phyloP scores from a whole-genome alignment of 805 yeast genomes.

The Spathaspora arborariae region DNA sequence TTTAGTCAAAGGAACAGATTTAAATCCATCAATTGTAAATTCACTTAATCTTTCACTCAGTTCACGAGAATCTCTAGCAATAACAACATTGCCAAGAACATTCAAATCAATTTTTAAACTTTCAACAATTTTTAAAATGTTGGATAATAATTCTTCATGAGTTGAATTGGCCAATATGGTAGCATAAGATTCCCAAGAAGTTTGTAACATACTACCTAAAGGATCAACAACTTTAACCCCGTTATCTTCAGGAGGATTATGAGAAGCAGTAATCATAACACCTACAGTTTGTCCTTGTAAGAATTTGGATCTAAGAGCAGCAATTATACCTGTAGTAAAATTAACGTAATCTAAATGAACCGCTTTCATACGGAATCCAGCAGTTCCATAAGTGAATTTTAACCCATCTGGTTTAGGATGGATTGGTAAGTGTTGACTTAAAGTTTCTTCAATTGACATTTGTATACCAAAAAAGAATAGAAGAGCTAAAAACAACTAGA shows the following conservation, averaged over 20 bases:
- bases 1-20: constrained; percentile 39
- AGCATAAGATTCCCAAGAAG: constrained; percentile 80
- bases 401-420: constrained; percentile 44
- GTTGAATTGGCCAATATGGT: constrained; percentile 73
- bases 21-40: constrained; percentile 61
- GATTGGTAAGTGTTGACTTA: constrained; percentile 9
- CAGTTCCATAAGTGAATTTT: constrained; percentile 82
- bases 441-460: constrained; percentile 8
- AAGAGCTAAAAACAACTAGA: background rate
- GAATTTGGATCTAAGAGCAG: constrained; percentile 74
- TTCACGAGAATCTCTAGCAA: constrained; percentile 87
- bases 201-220: constrained; percentile 81
- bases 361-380: constrained; percentile 87
- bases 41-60: constrained; percentile 66
- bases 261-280: constrained; percentile 96
- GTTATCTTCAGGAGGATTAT: constrained; percentile 86
- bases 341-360: constrained; percentile 71
- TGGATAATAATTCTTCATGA: constrained; percentile 39
- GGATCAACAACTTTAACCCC: constrained; percentile 96
- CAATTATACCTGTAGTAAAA: constrained; percentile 78
- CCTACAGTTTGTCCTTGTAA: constrained; percentile 73
- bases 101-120: constrained; percentile 45
- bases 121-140: constrained; percentile 35
- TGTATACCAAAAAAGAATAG: background rate
- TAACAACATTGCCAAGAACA: constrained; percentile 45